Conservation (phyloP, 306 rosid species). For the Glycyrrhiza uralensis region DNA sequence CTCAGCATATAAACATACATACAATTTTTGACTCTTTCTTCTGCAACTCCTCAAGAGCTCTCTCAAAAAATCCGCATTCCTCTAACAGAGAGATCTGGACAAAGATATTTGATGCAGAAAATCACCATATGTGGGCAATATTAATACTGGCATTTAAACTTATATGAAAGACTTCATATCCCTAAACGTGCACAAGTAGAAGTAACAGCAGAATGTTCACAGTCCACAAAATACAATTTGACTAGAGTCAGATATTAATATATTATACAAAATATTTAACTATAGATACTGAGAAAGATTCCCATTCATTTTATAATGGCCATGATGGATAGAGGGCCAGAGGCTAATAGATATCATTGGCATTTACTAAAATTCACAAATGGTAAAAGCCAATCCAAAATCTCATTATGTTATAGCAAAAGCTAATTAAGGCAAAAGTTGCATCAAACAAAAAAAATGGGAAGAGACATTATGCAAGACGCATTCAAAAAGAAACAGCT, state of each 20-base stretch:
- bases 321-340: neutral
- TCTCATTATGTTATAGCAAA: neutral
- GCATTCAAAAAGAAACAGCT: slow-evolving; percentile 20
- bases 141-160: neutral
- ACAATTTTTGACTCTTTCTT: slow-evolving; percentile 75
- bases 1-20: slow-evolving; percentile 30
- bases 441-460: slow-evolving; percentile 4
- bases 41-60: slow-evolving; percentile 78
- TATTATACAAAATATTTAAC: neutral
- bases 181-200: neutral
- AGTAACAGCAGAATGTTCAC: neutral
- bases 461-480: neutral
- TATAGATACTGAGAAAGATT: slow-evolving; percentile 11
- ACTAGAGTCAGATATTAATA: neutral
- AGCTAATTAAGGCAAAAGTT: neutral
- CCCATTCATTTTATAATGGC: neutral
- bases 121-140: slow-evolving; percentile 3
- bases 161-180: neutral
- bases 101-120: slow-evolving; percentile 27
- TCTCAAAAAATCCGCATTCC: slow-evolving; percentile 64
- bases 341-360: neutral
- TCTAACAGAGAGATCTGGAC: slow-evolving; percentile 81
- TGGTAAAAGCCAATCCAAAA: neutral
- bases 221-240: slow-evolving; percentile 8
- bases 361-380: neutral